Base-by-base conservation (phyloP, 2,329 filamentous ascomycete genomes). In the Fusarium sp. region DNA sequence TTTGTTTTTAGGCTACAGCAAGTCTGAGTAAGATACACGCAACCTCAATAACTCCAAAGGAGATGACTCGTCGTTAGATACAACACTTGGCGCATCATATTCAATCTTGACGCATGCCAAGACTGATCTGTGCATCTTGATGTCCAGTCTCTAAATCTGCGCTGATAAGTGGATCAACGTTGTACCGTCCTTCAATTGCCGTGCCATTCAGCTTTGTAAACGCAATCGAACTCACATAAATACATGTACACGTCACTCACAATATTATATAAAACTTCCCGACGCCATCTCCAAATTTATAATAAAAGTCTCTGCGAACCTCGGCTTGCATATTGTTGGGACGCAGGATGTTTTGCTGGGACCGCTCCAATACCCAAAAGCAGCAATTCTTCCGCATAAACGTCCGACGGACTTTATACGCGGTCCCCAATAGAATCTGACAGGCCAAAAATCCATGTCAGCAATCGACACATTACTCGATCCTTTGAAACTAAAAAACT, bases 271-370 rank as follows among this genome's bases (percentile, higher is more conserved):
- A 47, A 44, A 36, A 52, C 11, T 31, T 28, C 39, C n/a, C 10
- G 28, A 31, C 5, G 17, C 2, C 51, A 36, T 41, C n/a, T 28
- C 2, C 14, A 36, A 14, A 18, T 38, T 36, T 49, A 36, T 28
- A 42, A 45, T 33, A 28, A 6, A 35, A 26, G 0, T 39, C 39
- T 39, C 31, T 0, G 0, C 0, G 28, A 58, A 14, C 61, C 64
- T 57, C 38, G 64, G 64, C 44, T 31, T 38, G 36, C 17, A 54
- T 59, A 68, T 59, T 68, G 65, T 68, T 68, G 65, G 47, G 65
- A 17, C 26, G 14, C 35, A 42, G 31, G n/a, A n/a, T 38, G 44
- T 60, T 66, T 65, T 47, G 65, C 39, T 68, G 65, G 38, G 65
- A 54, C 52, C 62, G 65, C 52, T 52, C 35, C 18, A 49, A 38